Evolutionary conservation across 208 protist genomes (phyloP), one percentile per base, ranked within the genome.

Genomic region (Leishmania turanica): DNA sequence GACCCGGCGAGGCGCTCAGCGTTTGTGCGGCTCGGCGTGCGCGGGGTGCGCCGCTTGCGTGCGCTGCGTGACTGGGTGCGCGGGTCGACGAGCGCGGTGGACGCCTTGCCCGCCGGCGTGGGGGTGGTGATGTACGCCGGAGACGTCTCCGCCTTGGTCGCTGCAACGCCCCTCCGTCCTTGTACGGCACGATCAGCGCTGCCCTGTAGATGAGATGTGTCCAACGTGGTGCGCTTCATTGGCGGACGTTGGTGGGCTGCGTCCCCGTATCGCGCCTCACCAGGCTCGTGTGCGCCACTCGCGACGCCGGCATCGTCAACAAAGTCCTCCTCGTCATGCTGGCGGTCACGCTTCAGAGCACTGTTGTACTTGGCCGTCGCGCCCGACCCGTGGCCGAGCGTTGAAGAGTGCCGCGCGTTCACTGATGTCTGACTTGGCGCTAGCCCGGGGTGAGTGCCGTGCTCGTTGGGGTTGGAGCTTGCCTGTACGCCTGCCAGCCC

Each of bases 1-100:
- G 76, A 71, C 27, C 27, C 21, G n/a, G 82, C 66, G 21, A 89
- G 21, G 64, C 90, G 88, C 53, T 96, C 93, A 8, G 93, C 93
- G 45, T 89, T 83, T 1, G 93, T 96, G 21, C 89, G 34, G 80
- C 90, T 95, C 53, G 93, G 93, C 56, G 91, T 96, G n/a, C 90
- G 89, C 24, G 93, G 93, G 9, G 91, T 92, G 54, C 88, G 89
- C 15, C 87, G 84, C 84, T 87, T 89, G 31, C 78, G 79, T 27
- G 54, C 54, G n/a, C 81, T 82, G 65, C 88, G 60, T 5, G 87
- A 82, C 45, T 83, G 62, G 5, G 78, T 87, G 60, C 65, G 77
- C 3, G 58, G 54, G 3, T 77, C 80, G 31, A 87, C 69, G 2
- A 87, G 68, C 27, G 70, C 66, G 13, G 86, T 83, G 73, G 86